phyloP scores from a whole-genome alignment of 129 eudicot genomes.

The Scalesia atractyloides region DNA sequence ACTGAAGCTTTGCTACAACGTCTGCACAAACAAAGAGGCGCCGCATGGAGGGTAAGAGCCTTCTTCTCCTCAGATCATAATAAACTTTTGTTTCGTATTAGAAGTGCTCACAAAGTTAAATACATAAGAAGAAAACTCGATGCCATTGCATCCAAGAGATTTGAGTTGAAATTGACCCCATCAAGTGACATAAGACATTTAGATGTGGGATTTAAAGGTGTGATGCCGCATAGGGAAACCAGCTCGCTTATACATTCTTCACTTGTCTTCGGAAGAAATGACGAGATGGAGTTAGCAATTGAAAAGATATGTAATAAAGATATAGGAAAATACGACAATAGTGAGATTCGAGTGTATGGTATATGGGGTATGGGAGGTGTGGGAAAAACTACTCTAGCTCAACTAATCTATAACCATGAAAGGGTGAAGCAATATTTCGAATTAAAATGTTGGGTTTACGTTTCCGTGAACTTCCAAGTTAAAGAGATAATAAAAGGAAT shows the following conservation, averaged over 20 bases:
- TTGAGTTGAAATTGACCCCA: neutral
- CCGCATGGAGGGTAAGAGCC: neutral
- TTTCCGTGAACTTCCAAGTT: too few relatives aligned
- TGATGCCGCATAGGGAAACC: neutral
- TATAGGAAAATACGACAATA: neutral
- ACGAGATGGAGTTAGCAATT: neutral
- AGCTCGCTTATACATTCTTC: neutral
- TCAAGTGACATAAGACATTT: neutral
- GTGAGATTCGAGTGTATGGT: neutral
- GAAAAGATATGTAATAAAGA: conserved; percentile 1
- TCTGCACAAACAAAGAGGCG: neutral
- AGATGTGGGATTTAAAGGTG: neutral
- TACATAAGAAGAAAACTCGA: neutral
- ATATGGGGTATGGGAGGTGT: conserved; percentile 22
- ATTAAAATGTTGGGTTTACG: too few relatives aligned
- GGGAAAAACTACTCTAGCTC: conserved; percentile 19
- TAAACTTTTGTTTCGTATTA: neutral
- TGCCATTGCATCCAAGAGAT: neutral
- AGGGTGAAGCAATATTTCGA: too few relatives aligned
- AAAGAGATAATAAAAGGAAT: too few relatives aligned
- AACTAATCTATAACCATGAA: too few relatives aligned
- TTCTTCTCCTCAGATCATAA: neutral
- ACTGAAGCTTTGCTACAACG: conserved; percentile 6
- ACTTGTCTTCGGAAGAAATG: neutral
- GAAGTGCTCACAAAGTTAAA: conserved; percentile 19